Evolutionary conservation across 2,329 filamentous ascomycete species (phyloP).

Genomic region (Rachicladosporium sp.): DNA sequence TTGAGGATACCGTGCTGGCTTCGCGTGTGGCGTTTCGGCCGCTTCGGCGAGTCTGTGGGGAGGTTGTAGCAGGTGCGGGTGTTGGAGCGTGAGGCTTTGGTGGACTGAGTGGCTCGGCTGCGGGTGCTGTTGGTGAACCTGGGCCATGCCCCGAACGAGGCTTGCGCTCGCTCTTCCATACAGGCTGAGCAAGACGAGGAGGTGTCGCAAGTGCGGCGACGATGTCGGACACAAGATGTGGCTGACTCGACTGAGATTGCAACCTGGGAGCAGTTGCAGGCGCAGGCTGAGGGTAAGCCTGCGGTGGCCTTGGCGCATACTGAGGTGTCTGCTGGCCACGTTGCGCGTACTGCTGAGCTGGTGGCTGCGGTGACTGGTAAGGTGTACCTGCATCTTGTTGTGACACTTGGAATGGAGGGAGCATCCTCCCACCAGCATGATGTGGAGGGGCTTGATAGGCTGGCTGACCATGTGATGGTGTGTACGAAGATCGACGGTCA

Average conservation of each 20-base stretch:
- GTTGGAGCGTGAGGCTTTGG: conserved; percentile 11
- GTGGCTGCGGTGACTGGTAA: conserved; percentile 9
- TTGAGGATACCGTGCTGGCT: conserved; percentile 34
- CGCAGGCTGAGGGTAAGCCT: conserved; percentile 5
- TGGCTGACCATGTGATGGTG: conserved; percentile 14
- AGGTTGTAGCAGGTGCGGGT: conserved; percentile 1
- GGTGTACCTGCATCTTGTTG: conserved; percentile 24
- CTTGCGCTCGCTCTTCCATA: conserved; percentile 19
- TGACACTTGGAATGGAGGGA: conserved; percentile 36
- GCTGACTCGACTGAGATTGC: background rate
- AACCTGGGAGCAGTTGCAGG: conserved; percentile 16
- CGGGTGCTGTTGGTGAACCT: conserved; percentile 12
- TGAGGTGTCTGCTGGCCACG: conserved; percentile 9
- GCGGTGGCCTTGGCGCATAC: conserved; percentile 3
- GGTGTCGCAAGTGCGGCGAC: conserved; percentile 19
- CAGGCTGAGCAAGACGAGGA: conserved; percentile 5
- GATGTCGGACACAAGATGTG: conserved; percentile 13
- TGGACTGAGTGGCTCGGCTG: conserved; percentile 22
- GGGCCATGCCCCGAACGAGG: conserved; percentile 12
- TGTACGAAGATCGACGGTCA: conserved; percentile 16
- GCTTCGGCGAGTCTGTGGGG: conserved; percentile 12
- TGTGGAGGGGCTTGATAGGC: conserved; percentile 12
- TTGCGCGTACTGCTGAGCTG: conserved; percentile 11
- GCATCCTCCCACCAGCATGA: conserved; percentile 32
- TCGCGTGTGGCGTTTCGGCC: conserved; percentile 10